These are phyloP conservation scores for Selaginella tamariscina DNA, from an alignment of 75 land plant species.

Conservation along the genomic window DNA sequence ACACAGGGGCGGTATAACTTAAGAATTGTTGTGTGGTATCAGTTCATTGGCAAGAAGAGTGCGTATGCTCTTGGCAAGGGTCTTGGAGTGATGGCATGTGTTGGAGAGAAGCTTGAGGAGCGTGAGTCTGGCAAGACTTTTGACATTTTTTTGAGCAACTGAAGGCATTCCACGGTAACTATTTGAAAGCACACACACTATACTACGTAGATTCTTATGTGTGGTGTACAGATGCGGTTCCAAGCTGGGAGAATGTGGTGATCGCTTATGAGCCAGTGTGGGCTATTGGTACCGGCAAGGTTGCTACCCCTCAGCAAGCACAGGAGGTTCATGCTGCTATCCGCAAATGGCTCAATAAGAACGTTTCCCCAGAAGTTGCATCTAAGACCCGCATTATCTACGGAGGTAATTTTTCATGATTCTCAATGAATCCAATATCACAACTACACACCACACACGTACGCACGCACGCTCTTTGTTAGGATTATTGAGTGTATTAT, in stretches of 20 bases:
- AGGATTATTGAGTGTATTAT: not conserved
- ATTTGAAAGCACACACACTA: too few species aligned
- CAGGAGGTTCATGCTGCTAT: slow-evolving; percentile 92
- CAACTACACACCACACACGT: too few species aligned
- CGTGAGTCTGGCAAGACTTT: slow-evolving; percentile 85
- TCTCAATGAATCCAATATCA: too few species aligned
- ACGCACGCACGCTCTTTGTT: too few species aligned
- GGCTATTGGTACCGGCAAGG: slow-evolving; percentile 99
- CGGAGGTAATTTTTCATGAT: slow-evolving; percentile 38
- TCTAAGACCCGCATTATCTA: slow-evolving; percentile 72
- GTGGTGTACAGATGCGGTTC: slow-evolving; percentile 39
- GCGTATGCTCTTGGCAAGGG: slow-evolving; percentile 79
- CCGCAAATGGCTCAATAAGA: slow-evolving; percentile 80
- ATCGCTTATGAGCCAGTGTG: slow-evolving; percentile 98
- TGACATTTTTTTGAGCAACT: slow-evolving; percentile 80
- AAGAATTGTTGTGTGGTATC: not conserved
- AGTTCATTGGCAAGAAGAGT: slow-evolving; percentile 92
- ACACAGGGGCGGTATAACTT: not conserved
- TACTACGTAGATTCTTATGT: not conserved
- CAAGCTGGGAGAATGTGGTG: slow-evolving; percentile 75
- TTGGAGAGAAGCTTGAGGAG: slow-evolving; percentile 80
- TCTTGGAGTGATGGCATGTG: slow-evolving; percentile 85
- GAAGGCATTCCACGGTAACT: slow-evolving; percentile 78
- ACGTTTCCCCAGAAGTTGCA: slow-evolving; percentile 63
- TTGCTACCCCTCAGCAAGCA: slow-evolving; percentile 86